Evolutionary conservation across 2,329 filamentous ascomycete genomes (phyloP), one percentile per base, ranked within the genome.

Genomic region (Aureobasidium sp.): DNA sequence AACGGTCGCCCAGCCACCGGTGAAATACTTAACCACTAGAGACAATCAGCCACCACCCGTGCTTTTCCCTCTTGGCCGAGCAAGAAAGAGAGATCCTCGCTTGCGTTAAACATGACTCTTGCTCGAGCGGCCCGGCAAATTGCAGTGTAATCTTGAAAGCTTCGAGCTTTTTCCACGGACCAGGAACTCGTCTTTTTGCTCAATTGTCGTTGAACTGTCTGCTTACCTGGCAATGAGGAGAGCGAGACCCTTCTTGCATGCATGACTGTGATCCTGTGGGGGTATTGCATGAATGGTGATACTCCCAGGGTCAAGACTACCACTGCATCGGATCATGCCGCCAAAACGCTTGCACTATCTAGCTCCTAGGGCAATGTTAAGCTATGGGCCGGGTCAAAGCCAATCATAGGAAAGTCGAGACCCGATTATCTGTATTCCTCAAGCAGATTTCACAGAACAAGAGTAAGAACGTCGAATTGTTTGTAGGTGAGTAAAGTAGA

Each of bases 1-100:
- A 58, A 58, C 54, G 42, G 54, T 47, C 27, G 54, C 42, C 17
- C 54, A 47, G 50, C 31, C 45, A 58, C 54, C 54, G 42, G 31
- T 48, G 42, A 37, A 45, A 60, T 60, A 60, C 45, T 60, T 60
- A 49, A 44, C 57, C 57, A 60, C 45, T 60, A 60, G 57, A 40
- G 19, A 60, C 45, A 50, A 17, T 12, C 57, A 60, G 57, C 57
- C 57, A 60, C 57, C 35, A 42, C 22, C 57, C 45, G 57, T 60
- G 57, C 57, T 49, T 50, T 40, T 48, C 24, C 45, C 40, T 44
- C 40, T 50, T 45, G 14, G 19, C 44, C 39, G 45, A 49, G 24
- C 40, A 40, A n/a, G n/a, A 24, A n/a, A 50, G 47, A 27, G 42
- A 42, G 57, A 60, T 49, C 45, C 45, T 60, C 57, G 57, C 45